Percentiles rank a stretch among this genome's conserved stretches.
These are phyloP conservation scores for Vitis hybrid DNA, from an alignment of 177 flowering plant genomes.

Conservation along the genomic window DNA sequence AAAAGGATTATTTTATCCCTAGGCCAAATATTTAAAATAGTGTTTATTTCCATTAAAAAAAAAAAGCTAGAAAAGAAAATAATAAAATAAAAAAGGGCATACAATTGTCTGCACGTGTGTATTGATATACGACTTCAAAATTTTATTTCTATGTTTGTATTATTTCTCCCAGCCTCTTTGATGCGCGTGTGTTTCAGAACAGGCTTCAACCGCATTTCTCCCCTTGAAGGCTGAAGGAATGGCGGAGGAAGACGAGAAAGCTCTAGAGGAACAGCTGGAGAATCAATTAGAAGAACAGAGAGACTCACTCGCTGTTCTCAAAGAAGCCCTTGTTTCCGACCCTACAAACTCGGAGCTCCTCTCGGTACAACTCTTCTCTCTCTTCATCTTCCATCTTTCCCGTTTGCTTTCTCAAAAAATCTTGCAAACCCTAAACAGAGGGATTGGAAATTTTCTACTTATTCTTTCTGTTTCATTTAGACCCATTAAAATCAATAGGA, in stretches of 20 bases:
- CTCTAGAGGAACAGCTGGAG: conserved; percentile 74
- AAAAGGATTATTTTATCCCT: too few relatives aligned
- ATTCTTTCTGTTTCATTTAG: background rate
- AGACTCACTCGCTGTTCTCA: conserved; percentile 57
- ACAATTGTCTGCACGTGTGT: too few relatives aligned
- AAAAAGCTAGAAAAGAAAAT: too few relatives aligned
- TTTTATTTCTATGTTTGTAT: background rate
- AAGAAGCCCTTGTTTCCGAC: conserved; percentile 71
- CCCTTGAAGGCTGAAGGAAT: conserved; percentile 18
- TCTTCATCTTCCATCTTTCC: conserved; percentile 5
- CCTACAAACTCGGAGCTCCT: conserved; percentile 74
- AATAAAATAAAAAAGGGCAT: too few relatives aligned
- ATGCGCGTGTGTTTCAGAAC: too few relatives aligned
- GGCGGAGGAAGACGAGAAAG: conserved; percentile 62
- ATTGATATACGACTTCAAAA: background rate
- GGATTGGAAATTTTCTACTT: background rate
- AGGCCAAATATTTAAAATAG: too few relatives aligned
- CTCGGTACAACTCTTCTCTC: conserved; percentile 25
- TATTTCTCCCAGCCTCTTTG: background rate
- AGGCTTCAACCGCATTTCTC: background rate
- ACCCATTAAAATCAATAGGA: background rate
- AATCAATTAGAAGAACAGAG: conserved; percentile 75
- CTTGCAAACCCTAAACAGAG: background rate
- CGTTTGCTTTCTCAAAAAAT: background rate
- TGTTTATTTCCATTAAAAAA: too few relatives aligned